Base-by-base conservation (phyloP, 163 green algal genomes). In the Botryococcus braunii region DNA sequence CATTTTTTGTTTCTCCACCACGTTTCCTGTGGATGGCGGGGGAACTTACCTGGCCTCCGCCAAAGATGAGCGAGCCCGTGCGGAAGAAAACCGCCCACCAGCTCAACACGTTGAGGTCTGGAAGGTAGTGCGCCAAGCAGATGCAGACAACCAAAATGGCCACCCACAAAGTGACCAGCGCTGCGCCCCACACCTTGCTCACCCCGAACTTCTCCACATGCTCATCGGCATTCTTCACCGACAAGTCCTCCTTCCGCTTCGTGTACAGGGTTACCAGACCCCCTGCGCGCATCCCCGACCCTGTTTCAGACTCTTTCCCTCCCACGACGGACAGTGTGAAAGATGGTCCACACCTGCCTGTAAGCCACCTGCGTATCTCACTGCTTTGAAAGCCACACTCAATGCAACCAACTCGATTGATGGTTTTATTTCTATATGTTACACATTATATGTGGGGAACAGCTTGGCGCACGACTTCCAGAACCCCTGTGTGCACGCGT, bases 21-120 rank as follows among this genome's bases (percentile, higher is more conserved):
- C n/a, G n/a, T n/a, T n/a, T n/a, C n/a, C n/a, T n/a, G n/a, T 31
- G 47, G 47, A 56, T 25, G n/a, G 2, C 1, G 47, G 23, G n/a
- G n/a, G n/a, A n/a, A n/a, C 60, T 25, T 57, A 85, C 87, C 82
- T 97, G 92, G 37, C 92, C 92, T 5, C 92, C 92, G 9, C 92
- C 92, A 74, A 95, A 97, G 75, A 97, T 97, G 61, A 97, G 81
- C 46, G 83, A 92, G 9, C 92, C 92, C 1, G 77, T 92, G 32
- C 86, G 72, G 79, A 87, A 97, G 77, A 98, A 97, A 2, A 84
- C 77, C 65, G 89, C 81, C 46, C 84, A 90, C 78, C 74, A 83
- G 66, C 84, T 73, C 39, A 93, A 71, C 48, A 75, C 71, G 62
- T 82, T 79, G 66, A 71, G 59, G 41, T 55, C 17, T 72, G 62